These are phyloP conservation scores for Thymus mandschuricus DNA, from an alignment of 257 asterid species.

Conservation along the genomic window DNA sequence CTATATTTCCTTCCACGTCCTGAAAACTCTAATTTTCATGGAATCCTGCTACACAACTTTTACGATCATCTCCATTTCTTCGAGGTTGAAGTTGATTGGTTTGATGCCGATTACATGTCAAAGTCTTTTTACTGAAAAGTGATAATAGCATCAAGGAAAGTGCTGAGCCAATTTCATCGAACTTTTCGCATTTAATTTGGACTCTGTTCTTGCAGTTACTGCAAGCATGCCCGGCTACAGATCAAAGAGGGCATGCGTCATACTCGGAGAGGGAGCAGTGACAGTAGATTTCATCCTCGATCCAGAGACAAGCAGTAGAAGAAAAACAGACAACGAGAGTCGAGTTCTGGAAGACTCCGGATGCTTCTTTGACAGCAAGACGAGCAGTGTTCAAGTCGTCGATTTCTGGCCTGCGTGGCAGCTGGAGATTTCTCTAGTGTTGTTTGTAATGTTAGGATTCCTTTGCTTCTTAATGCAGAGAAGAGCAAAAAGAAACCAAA, in stretches of 20 bases:
- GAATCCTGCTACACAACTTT: not conserved
- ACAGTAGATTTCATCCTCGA: slow-evolving; percentile 75
- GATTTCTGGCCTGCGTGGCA: slow-evolving; percentile 50
- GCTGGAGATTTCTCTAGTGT: slow-evolving; percentile 44
- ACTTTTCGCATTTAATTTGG: slow-evolving; percentile 15
- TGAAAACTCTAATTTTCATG: slow-evolving; percentile 4
- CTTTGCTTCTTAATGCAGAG: slow-evolving; percentile 71
- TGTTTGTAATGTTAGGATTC: slow-evolving; percentile 52
- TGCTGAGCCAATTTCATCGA: not conserved
- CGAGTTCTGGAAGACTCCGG: not conserved
- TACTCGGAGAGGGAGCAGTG: slow-evolving; percentile 60
- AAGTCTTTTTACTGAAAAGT: not conserved
- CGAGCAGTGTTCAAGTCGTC: slow-evolving; percentile 23
- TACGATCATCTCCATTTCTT: not conserved
- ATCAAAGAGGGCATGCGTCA: slow-evolving; percentile 55
- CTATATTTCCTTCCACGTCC: not conserved
- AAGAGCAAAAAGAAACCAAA: slow-evolving; percentile 52
- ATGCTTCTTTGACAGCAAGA: slow-evolving; percentile 36
- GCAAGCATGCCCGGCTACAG: slow-evolving; percentile 75
- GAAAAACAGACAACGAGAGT: slow-evolving; percentile 21
- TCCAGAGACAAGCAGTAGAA: slow-evolving; percentile 37
- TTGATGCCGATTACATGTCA: not conserved
- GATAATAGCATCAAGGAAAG: not conserved
- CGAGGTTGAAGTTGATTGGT: not conserved
- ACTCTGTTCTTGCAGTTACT: slow-evolving; percentile 43